Conservation (phyloP, 1,139 yeast species). For the Geotrichum macrosporum region DNA sequence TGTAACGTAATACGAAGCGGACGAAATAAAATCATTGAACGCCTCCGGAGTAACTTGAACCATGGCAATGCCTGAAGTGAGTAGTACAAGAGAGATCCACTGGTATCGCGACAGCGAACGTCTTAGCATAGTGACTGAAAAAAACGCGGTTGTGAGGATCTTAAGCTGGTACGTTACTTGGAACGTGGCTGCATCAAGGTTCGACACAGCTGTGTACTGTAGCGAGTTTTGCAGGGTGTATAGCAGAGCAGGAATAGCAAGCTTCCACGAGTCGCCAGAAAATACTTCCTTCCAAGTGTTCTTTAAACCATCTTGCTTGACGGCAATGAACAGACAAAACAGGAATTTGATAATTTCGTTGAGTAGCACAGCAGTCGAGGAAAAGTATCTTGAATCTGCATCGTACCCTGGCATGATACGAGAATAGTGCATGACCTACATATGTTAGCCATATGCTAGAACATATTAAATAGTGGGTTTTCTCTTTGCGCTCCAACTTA, state of each 20-base stretch:
- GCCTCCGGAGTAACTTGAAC: constrained; percentile 41
- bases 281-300: constrained; percentile 34
- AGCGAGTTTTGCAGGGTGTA: constrained; percentile 43
- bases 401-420: constrained; percentile 42
- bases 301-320: constrained; percentile 29
- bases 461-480: too few species aligned
- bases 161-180: constrained; percentile 45
- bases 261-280: constrained; percentile 41
- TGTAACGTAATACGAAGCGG: constrained; percentile 22
- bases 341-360: constrained; percentile 41
- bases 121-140: constrained; percentile 41
- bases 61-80: constrained; percentile 41
- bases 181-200: constrained; percentile 43
- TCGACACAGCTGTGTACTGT: constrained; percentile 43
- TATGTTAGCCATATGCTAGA: background rate
- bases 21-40: constrained; percentile 25
- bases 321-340: constrained; percentile 34
- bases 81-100: constrained; percentile 39
- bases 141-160: constrained; percentile 43
- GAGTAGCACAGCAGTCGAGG: constrained; percentile 44
- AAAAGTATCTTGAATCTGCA: constrained; percentile 35
- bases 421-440: constrained; percentile 41
- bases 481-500: too few species aligned
- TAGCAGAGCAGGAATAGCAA: constrained; percentile 42
- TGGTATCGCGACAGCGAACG: constrained; percentile 35